Percentiles rank a stretch among this genome's conserved stretches.
Conservation (phyloP, 768 basidiomycete genomes). For the Suillus americanus region DNA sequence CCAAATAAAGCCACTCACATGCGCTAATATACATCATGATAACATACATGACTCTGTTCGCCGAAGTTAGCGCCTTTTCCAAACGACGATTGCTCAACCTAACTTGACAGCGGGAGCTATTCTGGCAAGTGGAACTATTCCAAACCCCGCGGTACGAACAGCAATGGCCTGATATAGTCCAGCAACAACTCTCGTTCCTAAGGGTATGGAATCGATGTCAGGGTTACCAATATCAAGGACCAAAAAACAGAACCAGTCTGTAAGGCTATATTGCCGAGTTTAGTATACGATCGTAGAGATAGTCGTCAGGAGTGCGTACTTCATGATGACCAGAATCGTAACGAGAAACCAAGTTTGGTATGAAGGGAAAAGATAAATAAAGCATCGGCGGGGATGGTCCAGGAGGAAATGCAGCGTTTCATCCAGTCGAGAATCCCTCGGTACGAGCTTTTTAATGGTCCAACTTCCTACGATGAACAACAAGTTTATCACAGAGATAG, state of each 20-base stretch:
- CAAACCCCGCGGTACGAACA: conserved; percentile 88
- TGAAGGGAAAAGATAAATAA: conserved; percentile 86
- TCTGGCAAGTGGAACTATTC: conserved; percentile 66
- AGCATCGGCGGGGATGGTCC: conserved; percentile 92
- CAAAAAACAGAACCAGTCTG: conserved; percentile 90
- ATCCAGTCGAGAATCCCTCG: conserved; percentile 54
- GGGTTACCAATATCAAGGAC: conserved; percentile 84
- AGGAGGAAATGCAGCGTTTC: conserved; percentile 91
- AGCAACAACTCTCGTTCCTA: conserved; percentile 66
- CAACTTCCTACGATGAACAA: conserved; percentile 51
- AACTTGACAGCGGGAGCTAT: conserved; percentile 90
- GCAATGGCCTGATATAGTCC: conserved; percentile 79
- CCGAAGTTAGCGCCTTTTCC: neutral
- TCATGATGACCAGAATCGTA: conserved; percentile 63
- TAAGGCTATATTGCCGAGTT: conserved; percentile 42
- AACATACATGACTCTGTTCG: conserved; percentile 72
- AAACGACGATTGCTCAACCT: conserved; percentile 25
- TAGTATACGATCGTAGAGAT: neutral
- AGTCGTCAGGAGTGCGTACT: conserved; percentile 44
- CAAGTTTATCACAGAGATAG: conserved; percentile 3
- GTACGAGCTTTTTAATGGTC: conserved; percentile 62
- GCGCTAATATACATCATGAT: conserved; percentile 94
- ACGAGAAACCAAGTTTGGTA: conserved; percentile 94
- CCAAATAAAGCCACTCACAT: conserved; percentile 47
- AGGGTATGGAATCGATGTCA: conserved; percentile 63